Percentiles rank a stretch among this genome's conserved stretches.
Evolutionary conservation across 2,329 filamentous ascomycete species (phyloP).

Genomic region (Ceratocystis harringtonii): DNA sequence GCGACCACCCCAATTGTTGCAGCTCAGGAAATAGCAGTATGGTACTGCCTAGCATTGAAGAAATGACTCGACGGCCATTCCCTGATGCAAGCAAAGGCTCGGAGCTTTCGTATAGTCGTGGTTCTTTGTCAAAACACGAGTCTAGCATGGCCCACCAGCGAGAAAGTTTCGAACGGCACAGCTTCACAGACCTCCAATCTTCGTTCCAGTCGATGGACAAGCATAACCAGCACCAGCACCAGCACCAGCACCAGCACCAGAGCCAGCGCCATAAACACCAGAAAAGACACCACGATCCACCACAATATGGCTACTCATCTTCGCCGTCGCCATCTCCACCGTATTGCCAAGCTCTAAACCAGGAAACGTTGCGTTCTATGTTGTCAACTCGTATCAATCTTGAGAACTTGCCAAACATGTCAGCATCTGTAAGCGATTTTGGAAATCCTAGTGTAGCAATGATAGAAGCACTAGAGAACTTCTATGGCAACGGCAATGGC

Average conservation of each 20-base stretch:
- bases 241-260: slow-evolving; percentile 5
- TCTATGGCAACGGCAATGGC: not conserved
- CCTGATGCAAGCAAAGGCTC: not conserved
- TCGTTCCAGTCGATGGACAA: not conserved
- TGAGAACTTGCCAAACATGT: not conserved
- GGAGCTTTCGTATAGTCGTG: not conserved
- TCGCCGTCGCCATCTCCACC: not conserved
- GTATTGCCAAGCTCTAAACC: not conserved
- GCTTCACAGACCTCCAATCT: not conserved
- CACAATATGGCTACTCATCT: not conserved
- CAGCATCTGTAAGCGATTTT: slow-evolving; percentile 11
- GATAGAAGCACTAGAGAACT: slow-evolving; percentile 11
- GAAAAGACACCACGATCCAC: not conserved
- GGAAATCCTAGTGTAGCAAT: slow-evolving; percentile 11
- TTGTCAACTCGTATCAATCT: slow-evolving; percentile 9
- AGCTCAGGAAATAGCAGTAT: not conserved
- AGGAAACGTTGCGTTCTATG: not conserved
- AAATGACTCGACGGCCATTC: not conserved
- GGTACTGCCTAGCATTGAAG: slow-evolving; percentile 1
- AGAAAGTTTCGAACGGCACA: not conserved
- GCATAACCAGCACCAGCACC: not conserved
- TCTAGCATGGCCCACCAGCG: not conserved
- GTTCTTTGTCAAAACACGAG: not conserved
- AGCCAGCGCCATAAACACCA: slow-evolving; percentile 6
- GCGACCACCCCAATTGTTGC: not conserved